Evolutionary conservation across 306 rosid species (phyloP), one percentile per base, ranked within the genome.

Genomic region (Sicyos edulis): DNA sequence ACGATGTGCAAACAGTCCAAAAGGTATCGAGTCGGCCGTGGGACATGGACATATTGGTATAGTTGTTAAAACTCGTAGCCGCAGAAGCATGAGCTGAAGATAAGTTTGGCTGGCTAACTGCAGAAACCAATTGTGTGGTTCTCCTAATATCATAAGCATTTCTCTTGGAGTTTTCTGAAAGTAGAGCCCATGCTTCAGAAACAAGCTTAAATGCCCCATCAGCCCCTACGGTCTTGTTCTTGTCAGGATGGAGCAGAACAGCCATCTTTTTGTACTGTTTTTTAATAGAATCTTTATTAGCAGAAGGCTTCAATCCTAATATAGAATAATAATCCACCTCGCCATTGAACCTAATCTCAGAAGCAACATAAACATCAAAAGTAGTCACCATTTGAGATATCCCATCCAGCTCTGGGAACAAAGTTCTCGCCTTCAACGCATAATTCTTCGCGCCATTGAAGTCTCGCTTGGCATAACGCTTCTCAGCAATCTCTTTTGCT

Each of bases 201-300:
- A 95, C 88, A 69, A 95, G 97, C 77, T 88, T 91, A 86, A 95
- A 95, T 14, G 99, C 99, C 34, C 96, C 97, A 75, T 95, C 99
- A 65, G 96, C 97, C 59, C 99, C 98, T 21, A 89, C 87, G 61
- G 88, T 85, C 82, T 86, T 95, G 82, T 95, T 95, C 83, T 95
- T 95, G 78, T 91, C 99, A 51, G 99, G 99, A 77, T 95, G 99
- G 58, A 95, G 97, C 86, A 90, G 73, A 81, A 83, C 92, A 0
- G 96, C 96, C 99, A 95, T 79, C 87, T 91, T 95, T 81, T 77
- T 85, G 79, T 91, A 95, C 61, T 86, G 95, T 79, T 80, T 95
- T 84, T 88, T 87, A 59, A 95, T 95, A 47, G 97, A 85, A 57
- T 91, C 95, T 84, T 82, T 89, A 83, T 80, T 87, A 16, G 99